These are phyloP conservation scores for Russula brevipes DNA, from an alignment of 768 basidiomycete species.

Conservation along the genomic window DNA sequence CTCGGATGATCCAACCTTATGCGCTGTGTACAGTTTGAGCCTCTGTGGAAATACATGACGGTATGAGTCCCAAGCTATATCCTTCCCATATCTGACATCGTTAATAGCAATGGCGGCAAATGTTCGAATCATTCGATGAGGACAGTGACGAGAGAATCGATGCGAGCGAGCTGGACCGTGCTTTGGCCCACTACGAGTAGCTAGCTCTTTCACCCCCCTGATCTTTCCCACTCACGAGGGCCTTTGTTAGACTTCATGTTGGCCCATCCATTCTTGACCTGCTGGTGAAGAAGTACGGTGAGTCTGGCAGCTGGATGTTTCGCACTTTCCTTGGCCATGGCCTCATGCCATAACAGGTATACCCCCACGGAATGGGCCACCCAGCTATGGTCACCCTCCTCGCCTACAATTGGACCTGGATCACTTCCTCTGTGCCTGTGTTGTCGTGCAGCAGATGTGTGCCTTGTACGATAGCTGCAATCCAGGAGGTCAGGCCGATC, in stretches of 20 bases:
- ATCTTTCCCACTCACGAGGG: neutral
- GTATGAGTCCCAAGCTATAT: neutral
- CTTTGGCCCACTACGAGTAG: constrained; percentile 11
- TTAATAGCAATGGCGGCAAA: constrained; percentile 8
- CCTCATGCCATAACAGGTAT: neutral
- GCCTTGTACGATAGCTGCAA: neutral
- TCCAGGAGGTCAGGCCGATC: neutral
- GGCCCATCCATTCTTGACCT: neutral
- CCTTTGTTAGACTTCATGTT: constrained; percentile 3
- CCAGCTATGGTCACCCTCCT: neutral
- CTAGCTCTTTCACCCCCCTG: neutral
- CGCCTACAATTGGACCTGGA: constrained; percentile 2
- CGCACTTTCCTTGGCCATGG: neutral
- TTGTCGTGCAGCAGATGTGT: constrained; percentile 7
- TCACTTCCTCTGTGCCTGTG: constrained; percentile 10
- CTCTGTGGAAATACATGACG: constrained; percentile 5
- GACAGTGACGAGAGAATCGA: constrained; percentile 6
- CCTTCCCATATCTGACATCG: constrained; percentile 1
- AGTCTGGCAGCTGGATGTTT: neutral
- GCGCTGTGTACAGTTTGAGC: neutral
- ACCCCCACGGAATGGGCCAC: neutral
- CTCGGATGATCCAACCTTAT: neutral
- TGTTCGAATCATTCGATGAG: constrained; percentile 6
- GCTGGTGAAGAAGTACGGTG: constrained; percentile 16
- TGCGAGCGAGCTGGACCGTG: neutral